phyloP scores from a whole-genome alignment of 108 stramenopile genomes.

The Aurantiochytrium sp. region DNA sequence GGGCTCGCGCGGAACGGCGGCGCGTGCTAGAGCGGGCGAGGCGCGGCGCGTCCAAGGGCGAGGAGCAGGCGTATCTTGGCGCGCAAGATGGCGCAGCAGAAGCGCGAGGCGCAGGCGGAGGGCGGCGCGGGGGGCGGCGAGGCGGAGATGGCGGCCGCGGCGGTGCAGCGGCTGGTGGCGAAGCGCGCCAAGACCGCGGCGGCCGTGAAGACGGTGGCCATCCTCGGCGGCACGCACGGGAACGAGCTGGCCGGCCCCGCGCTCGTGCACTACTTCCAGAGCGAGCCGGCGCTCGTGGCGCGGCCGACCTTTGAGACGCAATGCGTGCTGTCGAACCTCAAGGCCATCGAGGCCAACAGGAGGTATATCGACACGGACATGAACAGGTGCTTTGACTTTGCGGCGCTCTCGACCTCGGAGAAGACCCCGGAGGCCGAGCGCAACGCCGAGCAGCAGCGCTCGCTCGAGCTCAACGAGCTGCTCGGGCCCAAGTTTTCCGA shows the following conservation, averaged over 20 bases:
- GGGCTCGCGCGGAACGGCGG: too few species aligned
- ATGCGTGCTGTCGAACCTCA: slow-evolving; percentile 63
- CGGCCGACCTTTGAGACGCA: slow-evolving; percentile 31
- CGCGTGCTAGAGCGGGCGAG: too few species aligned
- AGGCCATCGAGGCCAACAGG: slow-evolving; percentile 61
- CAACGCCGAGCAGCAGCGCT: slow-evolving; percentile 53
- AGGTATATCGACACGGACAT: slow-evolving; percentile 66
- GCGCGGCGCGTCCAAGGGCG: too few species aligned
- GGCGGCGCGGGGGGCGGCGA: too few species aligned
- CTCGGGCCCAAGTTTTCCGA: slow-evolving; percentile 59
- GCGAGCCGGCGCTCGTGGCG: neutral
- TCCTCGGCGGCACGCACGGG: slow-evolving; percentile 78
- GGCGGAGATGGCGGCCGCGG: neutral
- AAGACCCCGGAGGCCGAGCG: neutral
- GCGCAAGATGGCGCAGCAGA: too few species aligned
- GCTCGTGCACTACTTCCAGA: slow-evolving; percentile 23
- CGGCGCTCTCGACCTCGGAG: slow-evolving; percentile 2
- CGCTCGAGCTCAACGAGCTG: slow-evolving; percentile 55
- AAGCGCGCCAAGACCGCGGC: neutral
- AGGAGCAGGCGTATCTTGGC: too few species aligned
- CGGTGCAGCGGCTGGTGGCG: neutral
- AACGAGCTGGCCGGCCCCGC: slow-evolving; percentile 77
- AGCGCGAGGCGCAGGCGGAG: too few species aligned
- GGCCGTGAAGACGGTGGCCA: slow-evolving; percentile 41
- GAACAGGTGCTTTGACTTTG: slow-evolving; percentile 64